Evolutionary conservation across 2,329 filamentous ascomycete species (phyloP), one percentile per base, ranked within the genome.

Genomic region (Geosmithia putterillii): DNA sequence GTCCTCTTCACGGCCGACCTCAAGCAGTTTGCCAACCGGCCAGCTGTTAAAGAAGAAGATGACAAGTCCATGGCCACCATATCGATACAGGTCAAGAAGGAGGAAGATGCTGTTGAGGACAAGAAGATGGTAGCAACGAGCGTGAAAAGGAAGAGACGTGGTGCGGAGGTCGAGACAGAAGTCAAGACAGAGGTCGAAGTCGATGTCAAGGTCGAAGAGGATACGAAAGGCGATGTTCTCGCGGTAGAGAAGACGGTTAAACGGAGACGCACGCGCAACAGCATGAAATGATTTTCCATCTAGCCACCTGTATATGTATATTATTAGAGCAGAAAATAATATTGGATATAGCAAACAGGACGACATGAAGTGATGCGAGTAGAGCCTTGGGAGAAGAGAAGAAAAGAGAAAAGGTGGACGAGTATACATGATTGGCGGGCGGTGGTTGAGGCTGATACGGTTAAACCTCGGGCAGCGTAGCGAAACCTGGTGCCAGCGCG

Each of bases 1-100:
- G 92, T 98, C 8, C 70, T 98, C 12, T 98, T 98, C 56, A 94
- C 92, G 0, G 94, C 92, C 0, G 89, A 98, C 56, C 62, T 98
- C 45, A 84, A 79, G 55, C 77, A 86, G 0, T 96, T 96, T 55
- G 82, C 88, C 0, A 83, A 86, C 50, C 72, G 74, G 39, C 65
- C 70, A 15, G 44, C 46, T 12, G 42, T 46, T 9, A 51, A 56
- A 25, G 23, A 47, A 25, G 46, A 46, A 18, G 14, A 39, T 20
- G 7, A 32, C 12, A 15, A 36, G 28, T 9, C 10, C 10, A 32
- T 14, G 5, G 28, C 15, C 10, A 14, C 28, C 28, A 14, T 32
- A 12, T 12, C 15, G 28, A 32, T 12, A 32, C 10, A 9, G 10
- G 28, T 38, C 14, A 22, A 40, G 28, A 36, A 23, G 21, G 25